A percentile compares a stretch with the other conserved stretches of the same genome.
Evolutionary conservation across 306 rosid species (phyloP).

Genomic region (Acacia acuminata): DNA sequence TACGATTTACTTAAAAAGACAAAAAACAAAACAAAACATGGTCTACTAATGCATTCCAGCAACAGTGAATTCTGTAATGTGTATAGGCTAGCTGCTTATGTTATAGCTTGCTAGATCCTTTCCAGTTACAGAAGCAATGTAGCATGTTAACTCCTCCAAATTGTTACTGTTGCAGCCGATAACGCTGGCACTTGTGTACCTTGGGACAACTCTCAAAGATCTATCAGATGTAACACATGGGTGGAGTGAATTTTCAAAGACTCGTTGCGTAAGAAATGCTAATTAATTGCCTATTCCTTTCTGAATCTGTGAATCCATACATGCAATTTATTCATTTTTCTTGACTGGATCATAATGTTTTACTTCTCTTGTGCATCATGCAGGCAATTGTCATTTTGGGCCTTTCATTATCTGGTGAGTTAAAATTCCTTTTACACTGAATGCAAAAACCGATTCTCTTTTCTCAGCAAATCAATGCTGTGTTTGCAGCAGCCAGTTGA

Average conservation of each 20-base stretch:
- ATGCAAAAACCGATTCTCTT: background rate
- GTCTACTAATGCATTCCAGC: slow-evolving; percentile 5
- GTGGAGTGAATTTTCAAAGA: slow-evolving; percentile 65
- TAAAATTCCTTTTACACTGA: background rate
- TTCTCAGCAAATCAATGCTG: background rate
- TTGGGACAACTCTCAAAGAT: slow-evolving; percentile 92
- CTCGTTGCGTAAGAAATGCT: slow-evolving; percentile 66
- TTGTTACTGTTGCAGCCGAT: slow-evolving; percentile 66
- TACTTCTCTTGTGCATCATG: slow-evolving; percentile 46
- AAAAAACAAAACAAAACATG: too few species aligned
- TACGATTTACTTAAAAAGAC: background rate
- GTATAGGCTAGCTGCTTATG: background rate
- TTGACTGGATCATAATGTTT: slow-evolving; percentile 23
- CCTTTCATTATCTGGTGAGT: slow-evolving; percentile 77
- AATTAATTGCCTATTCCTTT: slow-evolving; percentile 17
- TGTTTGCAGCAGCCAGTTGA: background rate
- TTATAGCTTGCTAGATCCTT: slow-evolving; percentile 7
- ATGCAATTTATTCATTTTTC: slow-evolving; percentile 14
- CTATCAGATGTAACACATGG: slow-evolving; percentile 90
- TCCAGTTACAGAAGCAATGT: slow-evolving; percentile 6
- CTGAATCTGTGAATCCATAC: slow-evolving; percentile 4
- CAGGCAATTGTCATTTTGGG: slow-evolving; percentile 70
- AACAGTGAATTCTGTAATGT: background rate
- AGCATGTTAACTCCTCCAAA: slow-evolving; percentile 25
- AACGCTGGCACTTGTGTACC: slow-evolving; percentile 78